phyloP scores from a whole-genome alignment of 2,329 filamentous ascomycete genomes.

The Trichophyton schoenleinii region DNA sequence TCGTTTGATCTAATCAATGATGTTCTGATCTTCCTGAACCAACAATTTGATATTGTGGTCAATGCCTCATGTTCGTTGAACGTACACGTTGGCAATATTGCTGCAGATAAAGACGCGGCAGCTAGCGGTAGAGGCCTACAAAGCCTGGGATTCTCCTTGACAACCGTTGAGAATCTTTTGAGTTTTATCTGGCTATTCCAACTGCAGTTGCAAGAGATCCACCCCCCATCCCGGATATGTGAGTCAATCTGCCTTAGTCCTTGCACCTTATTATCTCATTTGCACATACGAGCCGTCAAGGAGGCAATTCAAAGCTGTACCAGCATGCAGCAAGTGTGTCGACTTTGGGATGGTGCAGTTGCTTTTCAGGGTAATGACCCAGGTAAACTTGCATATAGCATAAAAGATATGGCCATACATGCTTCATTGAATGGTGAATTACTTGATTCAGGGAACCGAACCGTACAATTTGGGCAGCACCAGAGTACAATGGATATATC shows the following conservation, averaged over 20 bases:
- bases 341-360: conserved; percentile 9
- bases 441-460: conserved; percentile 8
- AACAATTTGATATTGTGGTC: conserved; percentile 12
- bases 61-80: conserved; percentile 17
- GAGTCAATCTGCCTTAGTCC: conserved; percentile 3
- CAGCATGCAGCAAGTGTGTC: conserved; percentile 4
- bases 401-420: conserved; percentile 5
- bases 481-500: conserved; percentile 15
- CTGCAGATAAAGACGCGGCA: not conserved
- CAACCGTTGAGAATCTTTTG: conserved; percentile 18
- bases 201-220: conserved; percentile 17
- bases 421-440: not conserved
- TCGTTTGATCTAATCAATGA: conserved; percentile 10
- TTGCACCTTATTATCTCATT: conserved; percentile 4
- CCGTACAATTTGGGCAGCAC: conserved; percentile 23
- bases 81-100: conserved; percentile 19
- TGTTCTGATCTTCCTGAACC: conserved; percentile 11
- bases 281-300: not conserved
- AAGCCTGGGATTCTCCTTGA: conserved; percentile 3
- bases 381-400: conserved; percentile 5
- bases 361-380: not conserved
- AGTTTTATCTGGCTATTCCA: conserved; percentile 17
- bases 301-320: conserved; percentile 7
- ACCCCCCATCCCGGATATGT: conserved; percentile 12
- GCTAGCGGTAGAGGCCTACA: not conserved